Conservation (phyloP, 495 filamentous ascomycete species). For the Beverwykella pulmonaria region DNA sequence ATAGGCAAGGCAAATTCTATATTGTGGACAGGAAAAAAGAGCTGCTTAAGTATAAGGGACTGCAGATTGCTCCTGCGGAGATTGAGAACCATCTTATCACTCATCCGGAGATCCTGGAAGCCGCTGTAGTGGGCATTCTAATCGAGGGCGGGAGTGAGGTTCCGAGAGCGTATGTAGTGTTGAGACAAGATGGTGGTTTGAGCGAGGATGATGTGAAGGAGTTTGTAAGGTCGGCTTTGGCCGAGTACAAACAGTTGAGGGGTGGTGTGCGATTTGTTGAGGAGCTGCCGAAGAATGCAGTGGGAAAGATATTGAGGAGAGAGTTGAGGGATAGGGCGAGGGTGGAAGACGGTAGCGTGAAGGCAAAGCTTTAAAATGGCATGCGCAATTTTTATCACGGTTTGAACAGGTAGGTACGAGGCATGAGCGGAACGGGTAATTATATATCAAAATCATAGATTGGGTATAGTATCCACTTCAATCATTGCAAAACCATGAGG, state of each 20-base stretch:
- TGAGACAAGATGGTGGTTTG: constrained; percentile 25
- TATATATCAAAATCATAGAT: too few relatives aligned
- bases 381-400: background rate
- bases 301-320: constrained; percentile 41
- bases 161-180: constrained; percentile 47
- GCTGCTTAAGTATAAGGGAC: constrained; percentile 58
- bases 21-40: constrained; percentile 60
- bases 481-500: too few relatives aligned
- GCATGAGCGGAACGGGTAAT: too few relatives aligned
- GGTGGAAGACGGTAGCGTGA: constrained; percentile 44
- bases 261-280: constrained; percentile 41
- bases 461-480: too few relatives aligned
- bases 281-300: constrained; percentile 40
- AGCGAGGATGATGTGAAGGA: constrained; percentile 38
- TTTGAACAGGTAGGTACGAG: too few relatives aligned
- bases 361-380: constrained; percentile 35
- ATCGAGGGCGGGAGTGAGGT: constrained; percentile 46
- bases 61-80: constrained; percentile 48
- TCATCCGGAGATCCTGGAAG: constrained; percentile 44
- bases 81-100: constrained; percentile 45
- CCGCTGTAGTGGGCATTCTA: constrained; percentile 48
- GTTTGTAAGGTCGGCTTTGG: constrained; percentile 52
- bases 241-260: constrained; percentile 38
- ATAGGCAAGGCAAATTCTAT: constrained; percentile 59
- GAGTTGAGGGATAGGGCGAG: constrained; percentile 34